Evolutionary conservation across 2,329 filamentous ascomycete genomes (phyloP), one percentile per base, ranked within the genome.

Genomic region (Dothistroma septosporum): DNA sequence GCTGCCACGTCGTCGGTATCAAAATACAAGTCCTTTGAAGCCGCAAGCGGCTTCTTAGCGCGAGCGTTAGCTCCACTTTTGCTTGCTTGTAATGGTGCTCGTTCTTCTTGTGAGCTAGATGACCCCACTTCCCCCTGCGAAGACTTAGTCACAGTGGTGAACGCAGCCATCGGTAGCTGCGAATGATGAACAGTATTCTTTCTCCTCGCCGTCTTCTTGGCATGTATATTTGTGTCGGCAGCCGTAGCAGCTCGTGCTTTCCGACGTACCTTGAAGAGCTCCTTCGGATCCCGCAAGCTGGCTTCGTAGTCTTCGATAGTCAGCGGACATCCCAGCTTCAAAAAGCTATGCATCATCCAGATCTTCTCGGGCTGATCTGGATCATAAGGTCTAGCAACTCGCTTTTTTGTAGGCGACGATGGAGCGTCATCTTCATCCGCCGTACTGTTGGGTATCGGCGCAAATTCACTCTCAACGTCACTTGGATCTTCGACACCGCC

Each of bases 311-410:
- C 83, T 64, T 87, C 80, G 0, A 90, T 82, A 31, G 83, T 83
- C 1, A 86, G 75, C 3, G 88, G 88, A 58, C 87, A 81, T 0
- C 89, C 88, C 2, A 87, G 72, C 59, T 82, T 84, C 4, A 85
- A 83, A 56, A 90, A 79, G 0, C 82, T 80, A 66, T 87, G 85
- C 22, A 88, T 79, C 6, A 92, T 75, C 90, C 90, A 93, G 10
- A 83, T 73, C 64, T 87, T 83, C 46, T 90, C 85, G 1, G 85
- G 78, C 31, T 85, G 80, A 9, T 80, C 81, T 0, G 91, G 88
- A 67, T 92, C 86, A 66, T 88, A 92, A 0, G 71, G 70, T 71
- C 74, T 55, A 70, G 78, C 55, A 68, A 76, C 49, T 72, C 72
- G 68, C 80, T 73, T 68, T 82, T 77, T 80, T 2, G 75, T 79